phyloP scores from a whole-genome alignment of 805 yeast species.

The Candida corydali region DNA sequence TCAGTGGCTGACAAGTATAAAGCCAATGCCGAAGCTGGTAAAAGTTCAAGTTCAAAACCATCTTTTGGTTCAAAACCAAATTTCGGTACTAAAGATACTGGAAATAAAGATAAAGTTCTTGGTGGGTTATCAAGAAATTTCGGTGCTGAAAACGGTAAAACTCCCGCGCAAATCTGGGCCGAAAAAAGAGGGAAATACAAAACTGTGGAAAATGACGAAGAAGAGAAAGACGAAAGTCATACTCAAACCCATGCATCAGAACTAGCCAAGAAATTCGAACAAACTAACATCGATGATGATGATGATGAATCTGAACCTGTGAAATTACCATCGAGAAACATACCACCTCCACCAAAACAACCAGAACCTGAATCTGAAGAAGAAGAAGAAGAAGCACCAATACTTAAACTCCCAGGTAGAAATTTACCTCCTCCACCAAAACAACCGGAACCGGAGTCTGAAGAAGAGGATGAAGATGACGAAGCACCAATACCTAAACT shows the following conservation, averaged over 20 bases:
- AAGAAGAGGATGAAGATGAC: slow-evolving; percentile 11
- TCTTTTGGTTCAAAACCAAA: slow-evolving; percentile 33
- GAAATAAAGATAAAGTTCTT: slow-evolving; percentile 42
- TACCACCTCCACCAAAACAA: slow-evolving; percentile 10
- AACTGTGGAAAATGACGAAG: slow-evolving; percentile 24
- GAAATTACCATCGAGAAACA: slow-evolving; percentile 7
- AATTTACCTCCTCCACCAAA: slow-evolving; percentile 10
- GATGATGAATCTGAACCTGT: slow-evolving; percentile 10
- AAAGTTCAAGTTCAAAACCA: slow-evolving; percentile 14
- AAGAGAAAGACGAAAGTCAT: slow-evolving; percentile 4
- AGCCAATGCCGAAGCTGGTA: slow-evolving; percentile 32
- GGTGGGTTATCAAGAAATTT: slow-evolving; percentile 61
- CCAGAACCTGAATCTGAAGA: slow-evolving; percentile 9
- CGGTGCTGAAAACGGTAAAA: slow-evolving; percentile 71
- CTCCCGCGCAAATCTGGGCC: slow-evolving; percentile 96
- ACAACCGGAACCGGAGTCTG: slow-evolving; percentile 9
- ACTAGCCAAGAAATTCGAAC: slow-evolving; percentile 17
- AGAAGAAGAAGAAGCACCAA: slow-evolving; percentile 12
- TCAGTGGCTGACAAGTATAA: slow-evolving; percentile 48
- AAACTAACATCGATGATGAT: slow-evolving; percentile 13
- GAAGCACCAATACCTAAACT: slow-evolving; percentile 10
- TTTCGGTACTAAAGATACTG: slow-evolving; percentile 26
- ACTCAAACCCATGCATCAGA: slow-evolving; percentile 11
- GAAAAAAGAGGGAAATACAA: slow-evolving; percentile 73
- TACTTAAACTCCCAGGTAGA: slow-evolving; percentile 8